phyloP scores from a whole-genome alignment of 345 rosid genomes.

The Pistacia atlantica region DNA sequence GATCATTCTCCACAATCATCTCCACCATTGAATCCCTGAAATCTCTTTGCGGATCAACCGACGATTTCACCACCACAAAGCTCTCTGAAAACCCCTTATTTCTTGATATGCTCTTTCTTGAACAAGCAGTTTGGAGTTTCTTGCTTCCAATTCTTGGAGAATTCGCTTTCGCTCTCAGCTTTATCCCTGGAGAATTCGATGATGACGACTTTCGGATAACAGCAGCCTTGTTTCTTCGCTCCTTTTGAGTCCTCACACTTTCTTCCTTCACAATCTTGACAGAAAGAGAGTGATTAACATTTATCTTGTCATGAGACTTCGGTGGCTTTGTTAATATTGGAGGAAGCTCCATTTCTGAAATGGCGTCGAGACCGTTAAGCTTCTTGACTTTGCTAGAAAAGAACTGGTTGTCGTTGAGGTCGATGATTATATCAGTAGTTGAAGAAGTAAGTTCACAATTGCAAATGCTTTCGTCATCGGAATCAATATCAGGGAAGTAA shows the following conservation, averaged over 20 bases:
- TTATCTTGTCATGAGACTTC: slow-evolving; percentile 16
- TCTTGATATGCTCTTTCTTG: slow-evolving; percentile 40
- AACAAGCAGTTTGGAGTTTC: slow-evolving; percentile 31
- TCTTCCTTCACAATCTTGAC: slow-evolving; percentile 34
- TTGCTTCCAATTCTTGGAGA: slow-evolving; percentile 57
- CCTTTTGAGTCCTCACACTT: slow-evolving; percentile 22
- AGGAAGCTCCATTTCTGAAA: slow-evolving; percentile 38
- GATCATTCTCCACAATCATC: slow-evolving; percentile 79
- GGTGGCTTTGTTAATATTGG: slow-evolving; percentile 43
- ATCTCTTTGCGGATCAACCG: slow-evolving; percentile 74
- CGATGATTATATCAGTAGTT: slow-evolving; percentile 45
- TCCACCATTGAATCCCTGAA: slow-evolving; percentile 90
- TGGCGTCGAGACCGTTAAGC: slow-evolving; percentile 20
- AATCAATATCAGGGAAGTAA: slow-evolving; percentile 27
- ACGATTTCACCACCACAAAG: slow-evolving; percentile 62
- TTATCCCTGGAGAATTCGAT: slow-evolving; percentile 36
- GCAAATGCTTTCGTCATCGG: slow-evolving; percentile 33
- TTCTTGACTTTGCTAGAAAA: slow-evolving; percentile 15
- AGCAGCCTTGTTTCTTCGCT: slow-evolving; percentile 19
- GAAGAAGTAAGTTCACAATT: slow-evolving; percentile 35
- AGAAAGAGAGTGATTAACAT: slow-evolving; percentile 19
- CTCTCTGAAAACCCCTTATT: slow-evolving; percentile 39
- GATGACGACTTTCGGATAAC: slow-evolving; percentile 27
- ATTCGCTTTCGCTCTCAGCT: slow-evolving; percentile 48
- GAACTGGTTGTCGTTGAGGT: slow-evolving; percentile 31